Conservation (phyloP, 371 early-diverging fungal species). For the Circinella minor region DNA sequence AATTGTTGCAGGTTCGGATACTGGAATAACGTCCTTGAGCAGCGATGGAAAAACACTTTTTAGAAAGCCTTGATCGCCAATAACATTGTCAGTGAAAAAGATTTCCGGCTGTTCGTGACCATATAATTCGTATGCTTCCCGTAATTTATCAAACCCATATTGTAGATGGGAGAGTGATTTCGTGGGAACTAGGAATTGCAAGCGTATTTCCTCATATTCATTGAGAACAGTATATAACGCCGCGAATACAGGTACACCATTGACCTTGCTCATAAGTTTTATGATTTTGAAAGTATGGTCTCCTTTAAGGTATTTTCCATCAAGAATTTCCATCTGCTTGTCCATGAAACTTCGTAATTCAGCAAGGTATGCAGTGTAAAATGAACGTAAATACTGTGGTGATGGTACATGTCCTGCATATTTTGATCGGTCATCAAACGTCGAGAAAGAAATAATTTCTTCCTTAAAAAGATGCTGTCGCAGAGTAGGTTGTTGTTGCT, state of each 20-base stretch:
- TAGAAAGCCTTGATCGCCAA: not conserved
- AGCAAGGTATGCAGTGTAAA: not conserved
- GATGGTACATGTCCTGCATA: not conserved
- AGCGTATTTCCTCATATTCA: not conserved
- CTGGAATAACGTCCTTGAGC: not conserved
- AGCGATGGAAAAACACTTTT: not conserved
- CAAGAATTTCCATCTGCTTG: not conserved
- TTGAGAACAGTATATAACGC: not conserved
- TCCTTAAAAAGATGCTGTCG: too few species aligned
- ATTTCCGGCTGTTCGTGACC: not conserved
- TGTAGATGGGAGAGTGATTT: not conserved
- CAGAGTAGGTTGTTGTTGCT: not conserved
- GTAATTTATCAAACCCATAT: not conserved
- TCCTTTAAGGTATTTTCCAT: not conserved
- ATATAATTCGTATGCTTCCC: not conserved
- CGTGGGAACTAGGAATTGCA: not conserved
- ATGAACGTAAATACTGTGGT: not conserved
- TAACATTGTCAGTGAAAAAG: not conserved
- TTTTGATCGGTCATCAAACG: not conserved
- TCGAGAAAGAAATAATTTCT: not conserved
- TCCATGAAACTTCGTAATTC: not conserved
- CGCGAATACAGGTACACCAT: not conserved
- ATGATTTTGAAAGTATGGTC: constrained; percentile 1
- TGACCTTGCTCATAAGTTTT: not conserved
- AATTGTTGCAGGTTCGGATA: not conserved